phyloP scores from a whole-genome alignment of 495 filamentous ascomycete species.

The Cercophora newfieldiana region DNA sequence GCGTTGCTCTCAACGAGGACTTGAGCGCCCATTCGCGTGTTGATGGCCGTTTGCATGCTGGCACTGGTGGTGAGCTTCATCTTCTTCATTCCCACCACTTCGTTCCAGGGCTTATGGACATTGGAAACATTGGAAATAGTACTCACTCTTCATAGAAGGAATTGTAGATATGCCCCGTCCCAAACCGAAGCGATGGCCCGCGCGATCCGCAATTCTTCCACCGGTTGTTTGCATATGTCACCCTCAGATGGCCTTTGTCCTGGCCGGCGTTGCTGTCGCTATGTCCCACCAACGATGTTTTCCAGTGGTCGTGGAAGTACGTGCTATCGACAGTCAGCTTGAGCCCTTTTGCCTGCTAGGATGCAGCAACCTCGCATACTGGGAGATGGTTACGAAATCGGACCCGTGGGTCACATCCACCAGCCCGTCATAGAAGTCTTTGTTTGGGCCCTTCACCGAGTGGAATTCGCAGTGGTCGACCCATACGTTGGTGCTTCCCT shows the following conservation, averaged over 20 bases:
- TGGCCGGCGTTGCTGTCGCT: slow-evolving; percentile 49
- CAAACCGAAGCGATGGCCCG: slow-evolving; percentile 62
- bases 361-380: slow-evolving; percentile 18
- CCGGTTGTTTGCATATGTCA: slow-evolving; percentile 65
- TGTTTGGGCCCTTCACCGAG: slow-evolving; percentile 54
- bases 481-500: slow-evolving; percentile 59
- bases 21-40: slow-evolving; percentile 66
- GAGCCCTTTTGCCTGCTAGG: not conserved
- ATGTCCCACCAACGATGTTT: slow-evolving; percentile 64
- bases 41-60: slow-evolving; percentile 57
- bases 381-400: slow-evolving; percentile 54
- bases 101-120: no score
- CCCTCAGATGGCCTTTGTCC: slow-evolving; percentile 54
- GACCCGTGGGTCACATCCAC: slow-evolving; percentile 59
- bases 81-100: no score
- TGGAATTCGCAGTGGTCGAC: slow-evolving; percentile 69
- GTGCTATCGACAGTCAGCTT: slow-evolving; percentile 27
- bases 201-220: slow-evolving; percentile 63
- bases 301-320: slow-evolving; percentile 66
- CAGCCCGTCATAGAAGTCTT: slow-evolving; percentile 70
- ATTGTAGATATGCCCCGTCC: slow-evolving; percentile 56
- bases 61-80: no score
- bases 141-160: slow-evolving; percentile 41
- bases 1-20: slow-evolving; percentile 61
- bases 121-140: not conserved